Conservation (phyloP, 1,139 yeast species). For the Ogataea hybrid region DNA sequence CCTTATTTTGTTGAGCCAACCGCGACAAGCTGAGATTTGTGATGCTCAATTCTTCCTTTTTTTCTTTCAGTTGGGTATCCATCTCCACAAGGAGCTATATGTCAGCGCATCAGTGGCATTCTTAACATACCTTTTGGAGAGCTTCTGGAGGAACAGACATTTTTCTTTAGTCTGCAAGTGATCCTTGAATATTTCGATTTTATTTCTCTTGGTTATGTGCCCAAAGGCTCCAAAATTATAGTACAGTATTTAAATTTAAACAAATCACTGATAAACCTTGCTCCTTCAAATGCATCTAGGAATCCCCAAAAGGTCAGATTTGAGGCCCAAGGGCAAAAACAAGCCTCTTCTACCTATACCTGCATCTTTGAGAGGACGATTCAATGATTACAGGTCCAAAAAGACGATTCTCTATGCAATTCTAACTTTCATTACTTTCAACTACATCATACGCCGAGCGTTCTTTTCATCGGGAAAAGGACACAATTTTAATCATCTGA, state of each 20-base stretch:
- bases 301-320: conserved; percentile 25
- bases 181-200: background rate
- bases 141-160: conserved; percentile 46
- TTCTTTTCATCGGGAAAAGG: conserved; percentile 8
- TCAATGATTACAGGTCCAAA: conserved; percentile 12
- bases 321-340: conserved; percentile 22
- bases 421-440: conserved; percentile 6
- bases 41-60: conserved; percentile 62
- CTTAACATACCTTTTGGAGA: conserved; percentile 37
- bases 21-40: conserved; percentile 59
- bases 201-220: conserved; percentile 4
- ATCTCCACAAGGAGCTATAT: conserved; percentile 47
- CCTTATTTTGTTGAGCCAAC: conserved; percentile 54
- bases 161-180: background rate
- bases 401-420: conserved; percentile 10
- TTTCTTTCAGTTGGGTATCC: conserved; percentile 59
- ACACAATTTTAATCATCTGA: conserved; percentile 20
- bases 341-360: conserved; percentile 21
- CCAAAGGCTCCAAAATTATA: background rate
- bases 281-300: conserved; percentile 23
- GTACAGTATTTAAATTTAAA: background rate
- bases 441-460: conserved; percentile 6
- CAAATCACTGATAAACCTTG: conserved; percentile 5
- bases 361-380: conserved; percentile 15
- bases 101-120: conserved; percentile 5